Evolutionary conservation across 2,329 filamentous ascomycete species (phyloP), one percentile per base, ranked within the genome.

Genomic region (Berkeleyomyces rouxiae): DNA sequence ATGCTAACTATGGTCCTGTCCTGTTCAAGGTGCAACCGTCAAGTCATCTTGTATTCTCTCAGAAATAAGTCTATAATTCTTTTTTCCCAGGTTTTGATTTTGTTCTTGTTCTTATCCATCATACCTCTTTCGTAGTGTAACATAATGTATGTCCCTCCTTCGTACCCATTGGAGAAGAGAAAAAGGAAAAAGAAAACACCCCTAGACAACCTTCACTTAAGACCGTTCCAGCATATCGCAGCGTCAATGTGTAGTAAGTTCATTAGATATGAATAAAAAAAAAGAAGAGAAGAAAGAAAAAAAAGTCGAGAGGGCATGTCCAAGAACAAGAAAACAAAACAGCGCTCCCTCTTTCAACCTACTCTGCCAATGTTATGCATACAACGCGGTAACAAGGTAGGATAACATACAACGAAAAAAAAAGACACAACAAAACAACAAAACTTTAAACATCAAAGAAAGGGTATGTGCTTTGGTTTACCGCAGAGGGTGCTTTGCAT

Each of bases 401-500:
- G 9, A 43, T 33, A 7, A 4, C n/a, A 44, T 23, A 60, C 23
- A 36, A 37, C 16, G 33, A 55, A 16, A 11, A 47, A 62, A 5
- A 40, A 59, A 61, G n/a, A 57, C 37, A 57, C 46, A 62, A 5
- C 31, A 59, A 61, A 10, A 57, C 37, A 57, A 58, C 39, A 62
- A 40, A 39, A 39, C 16, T 40, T 13, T 49, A 47, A 51, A n/a
- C 16, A 7, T 46, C 23, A 37, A 60, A 47, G n/a, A 43, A 43
- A 51, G 46, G 36, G 43, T 39, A 42, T 10, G 33, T 57, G 37
- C 51, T 40, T 57, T 47, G 39, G 33, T 69, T 71, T 82, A 90
- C 72, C 83, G 80, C 70, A 95, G 76, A 59, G 84, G 82, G 62
- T 80, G 70, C 76, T 93, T 90, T 68, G 86, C 82, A 73, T 95